These are phyloP conservation scores for Coemansia sp. DNA, from an alignment of 192 early-diverging fungal species.

Conservation along the genomic window DNA sequence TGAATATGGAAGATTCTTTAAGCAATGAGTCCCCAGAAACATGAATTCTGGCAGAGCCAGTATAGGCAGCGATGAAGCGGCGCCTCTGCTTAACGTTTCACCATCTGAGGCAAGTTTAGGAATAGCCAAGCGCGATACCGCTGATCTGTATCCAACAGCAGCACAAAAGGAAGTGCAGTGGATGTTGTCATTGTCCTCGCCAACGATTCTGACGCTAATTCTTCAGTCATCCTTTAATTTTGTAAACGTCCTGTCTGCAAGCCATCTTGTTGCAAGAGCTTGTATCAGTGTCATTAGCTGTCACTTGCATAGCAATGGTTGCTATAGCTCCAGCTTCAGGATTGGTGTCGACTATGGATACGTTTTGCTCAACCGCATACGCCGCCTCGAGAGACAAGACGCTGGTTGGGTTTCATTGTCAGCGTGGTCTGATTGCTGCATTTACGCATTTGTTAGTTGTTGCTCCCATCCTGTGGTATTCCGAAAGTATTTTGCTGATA, in stretches of 20 bases:
- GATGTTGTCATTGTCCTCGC: conserved; percentile 35
- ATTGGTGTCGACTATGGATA: conserved; percentile 53
- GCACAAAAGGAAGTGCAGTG: conserved; percentile 26
- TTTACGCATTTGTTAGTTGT: conserved; percentile 8
- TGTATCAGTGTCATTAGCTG: conserved; percentile 60
- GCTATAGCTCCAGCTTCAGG: conserved; percentile 58
- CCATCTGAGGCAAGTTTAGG: conserved; percentile 27
- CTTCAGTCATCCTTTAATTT: conserved; percentile 63
- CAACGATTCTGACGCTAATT: conserved; percentile 30
- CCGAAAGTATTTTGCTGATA: conserved; percentile 63
- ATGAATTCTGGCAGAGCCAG: conserved; percentile 12
- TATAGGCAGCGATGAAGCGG: background rate
- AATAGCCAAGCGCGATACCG: conserved; percentile 34
- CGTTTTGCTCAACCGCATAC: no score
- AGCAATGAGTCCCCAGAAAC: no score
- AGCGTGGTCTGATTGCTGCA: conserved; percentile 27
- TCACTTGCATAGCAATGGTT: conserved; percentile 52
- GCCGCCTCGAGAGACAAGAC: conserved; percentile 31
- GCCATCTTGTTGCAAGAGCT: conserved; percentile 62
- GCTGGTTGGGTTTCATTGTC: conserved; percentile 34
- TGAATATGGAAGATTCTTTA: no score
- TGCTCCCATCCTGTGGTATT: conserved; percentile 12
- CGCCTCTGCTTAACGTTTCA: conserved; percentile 34
- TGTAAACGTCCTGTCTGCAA: conserved; percentile 60
- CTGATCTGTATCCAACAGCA: conserved; percentile 16